Base-by-base conservation (phyloP, 2,329 filamentous ascomycete genomes). In the Rhynchosporium graminicola region DNA sequence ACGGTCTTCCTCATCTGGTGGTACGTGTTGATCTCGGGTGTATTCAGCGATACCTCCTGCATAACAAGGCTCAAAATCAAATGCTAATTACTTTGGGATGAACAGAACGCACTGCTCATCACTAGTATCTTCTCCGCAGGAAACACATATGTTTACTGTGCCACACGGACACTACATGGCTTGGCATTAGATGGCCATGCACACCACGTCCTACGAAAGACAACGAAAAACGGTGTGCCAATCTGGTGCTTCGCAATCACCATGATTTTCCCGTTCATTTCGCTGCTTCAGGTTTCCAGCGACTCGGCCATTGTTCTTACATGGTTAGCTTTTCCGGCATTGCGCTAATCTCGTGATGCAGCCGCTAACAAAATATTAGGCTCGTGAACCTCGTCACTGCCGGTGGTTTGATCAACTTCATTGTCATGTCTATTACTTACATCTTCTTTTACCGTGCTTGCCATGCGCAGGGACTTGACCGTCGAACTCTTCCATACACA, bases 371-470 rank as follows among this genome's bases (percentile, higher is more conserved):
- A 1, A 20, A 26, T 10, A 15, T 29, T 7, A 58, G 56, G 74
- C 71, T 76, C 61, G 72, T 72, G 5, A 74, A 75, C 68, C 76
- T 90, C 76, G 90, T 51, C 29, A 91, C 89, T 7, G 87, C 89
- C 0, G 89, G 87, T 0, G 87, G 90, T 71, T 45, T 80, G 90
- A 86, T 91, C 75, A 88, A 89, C 74, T 91, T 87, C 74, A 80
- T 80, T 28, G 83, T 85, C 70, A 86, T 89, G 72, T 85, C 83
- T 68, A 82, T 85, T 59, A 88, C 88, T 0, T 92, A 89, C 74
- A 77, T 91, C 60, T 83, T 83, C 61, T 93, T 90, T 73, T 81
- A 87, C 73, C 84, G 85, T 50, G 89, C 89, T 0, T 80, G 88
- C 58, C 77, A 82, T 20, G 86, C 80, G 0, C 89, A 92, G 70